A percentile compares a stretch with the other conserved stretches of the same genome.
Evolutionary conservation across 495 filamentous ascomycete genomes (phyloP).

Genomic region (Trichoderma gamsii): DNA sequence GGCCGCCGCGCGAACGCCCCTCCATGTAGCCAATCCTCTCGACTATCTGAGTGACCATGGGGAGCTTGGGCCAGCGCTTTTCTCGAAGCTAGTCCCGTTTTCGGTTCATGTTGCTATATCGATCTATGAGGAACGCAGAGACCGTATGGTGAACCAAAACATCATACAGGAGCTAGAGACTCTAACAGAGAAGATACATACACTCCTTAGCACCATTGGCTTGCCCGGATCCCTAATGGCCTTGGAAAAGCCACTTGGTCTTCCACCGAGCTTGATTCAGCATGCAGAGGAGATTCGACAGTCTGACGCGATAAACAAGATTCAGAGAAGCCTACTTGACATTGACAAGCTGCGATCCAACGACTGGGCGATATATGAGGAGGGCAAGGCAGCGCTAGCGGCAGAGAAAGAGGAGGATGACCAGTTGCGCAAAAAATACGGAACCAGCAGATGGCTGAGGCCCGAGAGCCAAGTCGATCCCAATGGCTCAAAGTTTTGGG

Average conservation of each 20-base stretch:
- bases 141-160: conserved; percentile 77
- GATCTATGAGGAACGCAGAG: conserved; percentile 88
- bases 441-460: conserved; percentile 80
- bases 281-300: conserved; percentile 96
- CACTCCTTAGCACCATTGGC: conserved; percentile 76
- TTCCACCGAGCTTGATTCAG: conserved; percentile 76
- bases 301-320: conserved; percentile 69
- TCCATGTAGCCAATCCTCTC: conserved; percentile 73
- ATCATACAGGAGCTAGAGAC: conserved; percentile 81
- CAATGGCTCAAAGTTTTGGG: conserved; percentile 69
- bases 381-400: conserved; percentile 68
- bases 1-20: conserved; percentile 73
- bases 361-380: conserved; percentile 68
- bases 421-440: conserved; percentile 66
- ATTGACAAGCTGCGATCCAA: conserved; percentile 77
- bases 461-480: conserved; percentile 51
- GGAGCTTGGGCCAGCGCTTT: conserved; percentile 75
- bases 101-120: conserved; percentile 91
- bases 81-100: conserved; percentile 89
- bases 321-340: conserved; percentile 74
- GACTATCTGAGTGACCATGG: conserved; percentile 73
- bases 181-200: conserved; percentile 72
- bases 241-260: conserved; percentile 85
- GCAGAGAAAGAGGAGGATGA: conserved; percentile 82
- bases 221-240: conserved; percentile 91